phyloP scores from a whole-genome alignment of 176 grass and related monocot genomes.

The Luzula sylvatica region DNA sequence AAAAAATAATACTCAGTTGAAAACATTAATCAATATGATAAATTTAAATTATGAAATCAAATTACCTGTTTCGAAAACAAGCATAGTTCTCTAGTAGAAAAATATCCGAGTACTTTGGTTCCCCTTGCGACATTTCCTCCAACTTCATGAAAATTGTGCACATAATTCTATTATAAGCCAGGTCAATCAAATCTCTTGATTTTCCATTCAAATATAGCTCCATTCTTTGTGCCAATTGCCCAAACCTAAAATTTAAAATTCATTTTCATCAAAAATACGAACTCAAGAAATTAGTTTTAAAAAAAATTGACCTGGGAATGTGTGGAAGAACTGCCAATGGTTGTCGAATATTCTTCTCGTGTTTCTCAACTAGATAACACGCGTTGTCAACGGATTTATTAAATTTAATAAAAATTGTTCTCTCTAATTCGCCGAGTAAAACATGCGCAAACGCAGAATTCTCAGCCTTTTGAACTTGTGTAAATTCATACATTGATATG shows the following conservation, averaged over 20 bases:
- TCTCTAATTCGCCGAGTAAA: constrained; percentile 77
- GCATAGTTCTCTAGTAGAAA: constrained; percentile 91
- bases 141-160: constrained; percentile 81
- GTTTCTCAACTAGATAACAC: constrained; percentile 86
- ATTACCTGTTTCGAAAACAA: constrained; percentile 81
- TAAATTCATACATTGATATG: constrained; percentile 89
- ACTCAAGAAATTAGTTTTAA: constrained; percentile 3
- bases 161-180: constrained; percentile 88
- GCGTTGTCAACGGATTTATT: constrained; percentile 89
- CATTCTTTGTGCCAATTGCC: constrained; percentile 77
- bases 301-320: constrained; percentile 53
- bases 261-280: not conserved
- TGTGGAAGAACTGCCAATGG: constrained; percentile 72
- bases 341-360: constrained; percentile 54
- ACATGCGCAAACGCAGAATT: constrained; percentile 71
- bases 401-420: constrained; percentile 60
- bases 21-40: not conserved
- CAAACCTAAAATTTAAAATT: constrained; percentile 47
- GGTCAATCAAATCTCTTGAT: constrained; percentile 87
- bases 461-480: constrained; percentile 81
- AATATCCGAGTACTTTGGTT: constrained; percentile 86
- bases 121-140: constrained; percentile 82
- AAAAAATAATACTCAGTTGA: constrained; percentile 7
- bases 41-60: not conserved
- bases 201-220: constrained; percentile 70